A percentile compares a stretch with the other conserved stretches of the same genome.
Conservation (phyloP, 2,329 filamentous ascomycete genomes). For the Thelonectria discophora region DNA sequence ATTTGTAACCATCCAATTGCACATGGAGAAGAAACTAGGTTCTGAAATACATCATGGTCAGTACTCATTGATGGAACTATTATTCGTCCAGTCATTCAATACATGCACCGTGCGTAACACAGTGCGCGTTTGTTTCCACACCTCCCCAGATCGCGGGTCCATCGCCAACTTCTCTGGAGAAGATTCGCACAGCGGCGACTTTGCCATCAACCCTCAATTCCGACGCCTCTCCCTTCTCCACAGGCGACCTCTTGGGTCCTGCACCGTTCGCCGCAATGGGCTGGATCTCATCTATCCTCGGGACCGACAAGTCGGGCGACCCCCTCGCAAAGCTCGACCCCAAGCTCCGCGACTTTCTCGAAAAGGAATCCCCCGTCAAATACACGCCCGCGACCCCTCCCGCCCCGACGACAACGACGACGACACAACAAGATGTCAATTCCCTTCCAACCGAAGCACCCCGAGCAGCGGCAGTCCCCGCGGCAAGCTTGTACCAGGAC, state of each 20-base stretch:
- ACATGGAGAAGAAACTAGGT: no score
- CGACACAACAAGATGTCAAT: constrained; percentile 19
- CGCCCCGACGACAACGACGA: no score
- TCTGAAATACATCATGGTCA: no score
- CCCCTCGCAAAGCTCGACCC: constrained; percentile 82
- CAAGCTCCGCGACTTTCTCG: constrained; percentile 82
- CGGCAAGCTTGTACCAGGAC: constrained; percentile 64
- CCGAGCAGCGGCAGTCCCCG: constrained; percentile 51
- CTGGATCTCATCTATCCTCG: constrained; percentile 65
- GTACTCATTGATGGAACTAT: no score
- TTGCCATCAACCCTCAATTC: constrained; percentile 9
- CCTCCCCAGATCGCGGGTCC: constrained; percentile 31
- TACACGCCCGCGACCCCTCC: constrained; percentile 53
- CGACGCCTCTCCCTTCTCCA: neutral
- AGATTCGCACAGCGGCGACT: constrained; percentile 15
- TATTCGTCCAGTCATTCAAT: no score
- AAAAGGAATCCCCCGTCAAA: constrained; percentile 81
- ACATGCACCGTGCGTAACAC: constrained; percentile 21
- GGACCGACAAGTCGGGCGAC: constrained; percentile 58
- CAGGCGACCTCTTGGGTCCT: neutral
- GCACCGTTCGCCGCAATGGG: constrained; percentile 55
- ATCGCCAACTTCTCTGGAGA: constrained; percentile 26
- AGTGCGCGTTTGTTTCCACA: constrained; percentile 27
- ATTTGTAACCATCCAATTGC: no score
- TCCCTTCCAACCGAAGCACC: constrained; percentile 28